These are phyloP conservation scores for Olyra latifolia DNA, from an alignment of 176 grass and related monocot genomes.

Conservation along the genomic window DNA sequence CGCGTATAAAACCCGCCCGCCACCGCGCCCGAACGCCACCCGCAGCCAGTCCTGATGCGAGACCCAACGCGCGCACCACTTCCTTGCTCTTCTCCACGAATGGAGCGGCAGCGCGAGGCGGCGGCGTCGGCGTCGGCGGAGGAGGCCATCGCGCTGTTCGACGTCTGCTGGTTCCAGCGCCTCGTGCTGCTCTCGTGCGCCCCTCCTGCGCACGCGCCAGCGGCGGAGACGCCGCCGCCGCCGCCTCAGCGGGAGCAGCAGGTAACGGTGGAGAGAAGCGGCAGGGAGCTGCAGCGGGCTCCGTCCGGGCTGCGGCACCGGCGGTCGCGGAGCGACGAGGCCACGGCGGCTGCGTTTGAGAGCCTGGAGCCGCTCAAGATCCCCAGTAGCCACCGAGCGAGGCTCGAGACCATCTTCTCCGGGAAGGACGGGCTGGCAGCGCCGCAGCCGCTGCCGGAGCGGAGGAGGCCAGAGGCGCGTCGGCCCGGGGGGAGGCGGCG, in stretches of 20 bases:
- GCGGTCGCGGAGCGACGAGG: slow-evolving; percentile 55
- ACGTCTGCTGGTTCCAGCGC: slow-evolving; percentile 65
- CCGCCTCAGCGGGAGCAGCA: neutral
- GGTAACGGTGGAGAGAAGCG: neutral
- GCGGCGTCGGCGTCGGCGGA: slow-evolving; percentile 14
- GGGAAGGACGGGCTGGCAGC: slow-evolving; percentile 50
- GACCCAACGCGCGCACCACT: neutral
- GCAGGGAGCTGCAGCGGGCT: neutral
- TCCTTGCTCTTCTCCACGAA: neutral
- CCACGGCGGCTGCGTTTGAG: slow-evolving; percentile 21
- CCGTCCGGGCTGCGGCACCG: slow-evolving; percentile 42
- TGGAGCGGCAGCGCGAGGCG: slow-evolving; percentile 16
- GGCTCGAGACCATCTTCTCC: slow-evolving; percentile 66
- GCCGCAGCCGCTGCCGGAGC: slow-evolving; percentile 1
- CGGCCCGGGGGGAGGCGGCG: neutral
- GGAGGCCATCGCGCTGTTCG: slow-evolving; percentile 50
- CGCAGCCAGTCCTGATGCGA: neutral
- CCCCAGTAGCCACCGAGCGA: slow-evolving; percentile 22
- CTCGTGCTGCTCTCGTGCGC: slow-evolving; percentile 45
- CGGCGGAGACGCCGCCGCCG: neutral
- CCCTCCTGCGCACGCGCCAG: neutral
- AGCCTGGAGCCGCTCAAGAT: slow-evolving; percentile 43
- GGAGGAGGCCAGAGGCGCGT: slow-evolving; percentile 12
- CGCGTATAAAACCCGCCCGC: slow-evolving; percentile 22
- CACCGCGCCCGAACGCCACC: slow-evolving; percentile 7